phyloP scores from a whole-genome alignment of 768 basidiomycete species.

The Trametes cingulata region DNA sequence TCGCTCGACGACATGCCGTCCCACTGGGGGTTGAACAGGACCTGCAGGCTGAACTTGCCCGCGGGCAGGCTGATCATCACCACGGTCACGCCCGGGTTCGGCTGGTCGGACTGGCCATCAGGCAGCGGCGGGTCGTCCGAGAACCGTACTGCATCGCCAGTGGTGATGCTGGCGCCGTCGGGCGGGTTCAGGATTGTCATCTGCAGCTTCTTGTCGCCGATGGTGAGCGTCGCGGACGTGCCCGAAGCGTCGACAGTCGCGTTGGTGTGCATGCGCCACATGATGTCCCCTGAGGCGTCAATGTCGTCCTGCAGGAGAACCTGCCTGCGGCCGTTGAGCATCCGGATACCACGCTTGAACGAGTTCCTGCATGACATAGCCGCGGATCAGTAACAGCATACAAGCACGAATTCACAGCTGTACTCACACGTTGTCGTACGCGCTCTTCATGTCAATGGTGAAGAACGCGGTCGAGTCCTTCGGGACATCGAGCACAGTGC shows the following conservation, averaged over 20 bases:
- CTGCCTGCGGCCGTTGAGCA: slow-evolving; percentile 81
- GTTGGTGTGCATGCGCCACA: slow-evolving; percentile 97
- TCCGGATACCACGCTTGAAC: slow-evolving; percentile 80
- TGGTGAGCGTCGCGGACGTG: slow-evolving; percentile 70
- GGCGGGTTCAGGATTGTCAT: slow-evolving; percentile 69
- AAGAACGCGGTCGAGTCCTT: slow-evolving; percentile 77
- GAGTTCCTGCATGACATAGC: slow-evolving; percentile 48
- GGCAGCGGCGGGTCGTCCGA: slow-evolving; percentile 64
- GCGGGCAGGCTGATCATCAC: slow-evolving; percentile 65
- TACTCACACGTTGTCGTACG: slow-evolving; percentile 73
- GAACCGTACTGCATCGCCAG: slow-evolving; percentile 55
- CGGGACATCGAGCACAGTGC: slow-evolving; percentile 72
- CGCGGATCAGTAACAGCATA: slow-evolving; percentile 6
- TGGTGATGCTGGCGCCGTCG: slow-evolving; percentile 62
- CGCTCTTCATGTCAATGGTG: slow-evolving; percentile 69
- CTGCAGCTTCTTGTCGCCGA: slow-evolving; percentile 67
- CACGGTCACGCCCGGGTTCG: slow-evolving; percentile 80
- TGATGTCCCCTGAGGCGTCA: slow-evolving; percentile 51
- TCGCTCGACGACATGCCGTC: slow-evolving; percentile 54
- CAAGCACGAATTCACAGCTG: not conserved
- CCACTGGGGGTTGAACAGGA: slow-evolving; percentile 96
- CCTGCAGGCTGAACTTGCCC: slow-evolving; percentile 73
- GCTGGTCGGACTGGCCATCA: slow-evolving; percentile 57
- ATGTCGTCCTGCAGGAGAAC: slow-evolving; percentile 95
- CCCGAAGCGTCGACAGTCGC: slow-evolving; percentile 66